phyloP scores from a whole-genome alignment of 345 rosid genomes.

The Camelina laxa region DNA sequence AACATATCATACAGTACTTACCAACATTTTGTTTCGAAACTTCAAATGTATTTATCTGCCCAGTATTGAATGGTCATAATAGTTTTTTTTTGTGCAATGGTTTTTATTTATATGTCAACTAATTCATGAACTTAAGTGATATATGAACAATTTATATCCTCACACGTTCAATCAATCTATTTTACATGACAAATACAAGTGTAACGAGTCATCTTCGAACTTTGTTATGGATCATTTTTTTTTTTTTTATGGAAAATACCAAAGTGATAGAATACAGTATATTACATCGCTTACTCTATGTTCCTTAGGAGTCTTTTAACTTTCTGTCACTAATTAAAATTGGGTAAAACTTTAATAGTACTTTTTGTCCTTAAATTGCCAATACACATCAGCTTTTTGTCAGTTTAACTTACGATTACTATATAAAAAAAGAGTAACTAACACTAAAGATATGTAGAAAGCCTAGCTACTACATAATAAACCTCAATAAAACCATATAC shows the following conservation, averaged over 20 bases:
- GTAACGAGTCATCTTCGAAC: no score
- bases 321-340: no score
- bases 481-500: not conserved
- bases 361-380: not conserved
- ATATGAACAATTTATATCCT: conserved; percentile 1
- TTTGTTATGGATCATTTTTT: no score
- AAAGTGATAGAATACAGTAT: no score
- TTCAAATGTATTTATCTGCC: not conserved
- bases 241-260: no score
- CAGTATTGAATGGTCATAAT: not conserved
- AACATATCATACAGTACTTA: not conserved
- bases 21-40: not conserved
- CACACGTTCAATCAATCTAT: conserved; percentile 19
- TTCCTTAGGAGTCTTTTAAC: no score
- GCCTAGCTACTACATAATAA: not conserved
- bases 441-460: conserved; percentile 3
- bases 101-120: not conserved
- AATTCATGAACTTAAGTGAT: not conserved
- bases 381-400: conserved; percentile 14
- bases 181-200: not conserved
- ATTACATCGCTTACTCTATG: no score
- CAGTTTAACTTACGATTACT: conserved; percentile 2
- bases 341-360: no score
- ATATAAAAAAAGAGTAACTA: not conserved
- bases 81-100: not conserved